Conservation (phyloP, 352 stramenopile genomes). For the Hyaloperonospora arabidopsidis region DNA sequence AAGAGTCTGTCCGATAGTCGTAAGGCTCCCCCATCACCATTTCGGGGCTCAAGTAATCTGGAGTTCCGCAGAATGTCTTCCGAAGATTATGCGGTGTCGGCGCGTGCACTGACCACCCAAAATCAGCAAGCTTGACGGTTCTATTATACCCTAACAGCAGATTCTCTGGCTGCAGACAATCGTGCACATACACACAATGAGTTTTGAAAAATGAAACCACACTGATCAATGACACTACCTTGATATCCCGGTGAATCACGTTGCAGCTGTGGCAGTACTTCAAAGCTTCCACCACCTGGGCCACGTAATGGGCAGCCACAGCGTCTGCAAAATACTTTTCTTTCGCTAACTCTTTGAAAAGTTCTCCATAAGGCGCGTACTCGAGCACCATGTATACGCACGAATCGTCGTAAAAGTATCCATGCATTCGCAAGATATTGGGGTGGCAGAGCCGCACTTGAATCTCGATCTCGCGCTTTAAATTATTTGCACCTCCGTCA, state of each 20-base stretch:
- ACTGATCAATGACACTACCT: slow-evolving; percentile 33
- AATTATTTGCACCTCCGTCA: slow-evolving; percentile 45
- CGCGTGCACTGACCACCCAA: slow-evolving; percentile 80
- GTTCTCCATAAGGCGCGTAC: slow-evolving; percentile 69
- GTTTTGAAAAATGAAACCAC: not conserved
- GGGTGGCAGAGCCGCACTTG: slow-evolving; percentile 67
- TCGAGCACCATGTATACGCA: slow-evolving; percentile 81
- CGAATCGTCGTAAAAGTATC: slow-evolving; percentile 83
- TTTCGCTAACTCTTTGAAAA: slow-evolving; percentile 71
- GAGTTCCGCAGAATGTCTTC: slow-evolving; percentile 77
- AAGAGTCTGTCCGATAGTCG: slow-evolving; percentile 62
- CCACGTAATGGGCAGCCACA: slow-evolving; percentile 55
- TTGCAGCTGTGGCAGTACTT: slow-evolving; percentile 68
- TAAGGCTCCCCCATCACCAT: slow-evolving; percentile 62
- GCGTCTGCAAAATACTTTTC: slow-evolving; percentile 46
- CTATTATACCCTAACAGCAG: slow-evolving; percentile 66
- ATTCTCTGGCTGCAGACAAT: slow-evolving; percentile 61
- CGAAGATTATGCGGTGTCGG: slow-evolving; percentile 48
- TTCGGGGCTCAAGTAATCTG: slow-evolving; percentile 81
- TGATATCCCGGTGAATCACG: slow-evolving; percentile 86
- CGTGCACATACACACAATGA: slow-evolving; percentile 1
- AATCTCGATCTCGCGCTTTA: slow-evolving; percentile 82
- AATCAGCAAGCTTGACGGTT: slow-evolving; percentile 82
- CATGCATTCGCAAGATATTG: slow-evolving; percentile 66
- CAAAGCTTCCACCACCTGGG: slow-evolving; percentile 71